Base-by-base conservation (phyloP, 305 asterid species). In the Fraxinus xanthoxyloides region DNA sequence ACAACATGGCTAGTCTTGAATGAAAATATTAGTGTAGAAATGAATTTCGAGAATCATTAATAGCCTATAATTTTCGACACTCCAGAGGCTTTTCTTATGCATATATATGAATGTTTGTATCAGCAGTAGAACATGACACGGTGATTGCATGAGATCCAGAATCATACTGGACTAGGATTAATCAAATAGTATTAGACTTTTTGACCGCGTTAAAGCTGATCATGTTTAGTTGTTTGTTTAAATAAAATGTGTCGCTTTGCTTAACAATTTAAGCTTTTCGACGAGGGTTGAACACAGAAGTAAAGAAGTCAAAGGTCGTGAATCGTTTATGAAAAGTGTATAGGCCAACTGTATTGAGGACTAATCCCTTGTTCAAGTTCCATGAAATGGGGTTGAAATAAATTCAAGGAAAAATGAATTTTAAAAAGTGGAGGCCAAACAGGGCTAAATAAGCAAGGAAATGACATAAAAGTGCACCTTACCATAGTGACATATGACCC, bases 1-100 rank as follows among this genome's bases (percentile, higher is more conserved):
- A 72, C 40, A 23, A 72, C 13, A 7, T 26, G 77, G 63, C 48
- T 38, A 35, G 26, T 81, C 72, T 59, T 54, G 26, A 40, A 43
- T 43, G 78, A 73, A 43, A 51, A 12, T 80, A 83, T 59, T 72
- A 31, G 31, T 82, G 38, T 78, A 80, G 75, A 76, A 75, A 78
- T 67, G 74, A 54, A 75, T 36, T 75, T 84, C 21, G 19, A 82
- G 82, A 77, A 79, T 79, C 5, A 7, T 59, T 78, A 84, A 43
- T 48, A 67, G 74, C 80, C 74, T 61, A 81, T 63, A 46, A 63
- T 73, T 15, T 76, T 56, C 46, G 72, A 67, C 43, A 70, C 81
- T 75, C 32, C 51, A 59, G 36, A 13, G 81, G 78, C 7, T 7
- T 69, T 73, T 76, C 67, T 34, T 31, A 63, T 72, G 72, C 83